Evolutionary conservation across 768 basidiomycete species (phyloP), one percentile per base, ranked within the genome.

Genomic region (Boletus bicolor): DNA sequence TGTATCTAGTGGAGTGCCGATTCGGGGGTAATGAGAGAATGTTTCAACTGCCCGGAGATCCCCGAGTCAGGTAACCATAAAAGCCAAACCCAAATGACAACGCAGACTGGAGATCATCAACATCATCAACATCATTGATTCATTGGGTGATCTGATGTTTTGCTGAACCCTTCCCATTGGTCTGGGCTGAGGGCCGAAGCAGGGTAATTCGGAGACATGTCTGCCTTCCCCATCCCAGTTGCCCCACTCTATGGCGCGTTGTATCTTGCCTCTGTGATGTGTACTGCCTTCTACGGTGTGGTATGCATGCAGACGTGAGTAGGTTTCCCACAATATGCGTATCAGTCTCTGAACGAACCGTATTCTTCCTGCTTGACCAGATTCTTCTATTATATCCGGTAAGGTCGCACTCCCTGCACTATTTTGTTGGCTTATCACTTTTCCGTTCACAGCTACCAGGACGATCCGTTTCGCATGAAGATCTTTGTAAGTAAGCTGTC

Each of bases 351-450:
- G 12, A 19, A 19, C 19, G 19, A 19, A 19, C 19, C 19, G 19
- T 6, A 24, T 34, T 11, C 5, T 24, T 34, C 3, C 32, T 8
- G 10, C 7, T 19, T 24, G 9, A 5, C 3, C 24, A 58, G 53
- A 35, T 58, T 55, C 24, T 55, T 55, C 11, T 58, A 55, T 42
- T 55, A 45, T 5, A 26, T 55, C 19, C 53, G 55, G 57, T 58
- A 35, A 11, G 38, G 12, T 35, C 15, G 7, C 35, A 7, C 17
- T 38, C 34, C 11, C 1, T 19, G n/a, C 1, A 6, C 37, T 19
- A 6, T 46, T 21, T 6, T 17, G 26, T 10, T 1, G 7, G 17
- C 53, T 19, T 10, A 35, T n/a, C 0, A 7, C 9, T 24, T 3
- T 3, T 44, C 8, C 21, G 9, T 17, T 24, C 5, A 7, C n/a